A percentile compares a stretch with the other conserved stretches of the same genome.
These are phyloP conservation scores for Botrytis fragariae DNA, from an alignment of 2,329 filamentous ascomycete genomes.

Conservation along the genomic window DNA sequence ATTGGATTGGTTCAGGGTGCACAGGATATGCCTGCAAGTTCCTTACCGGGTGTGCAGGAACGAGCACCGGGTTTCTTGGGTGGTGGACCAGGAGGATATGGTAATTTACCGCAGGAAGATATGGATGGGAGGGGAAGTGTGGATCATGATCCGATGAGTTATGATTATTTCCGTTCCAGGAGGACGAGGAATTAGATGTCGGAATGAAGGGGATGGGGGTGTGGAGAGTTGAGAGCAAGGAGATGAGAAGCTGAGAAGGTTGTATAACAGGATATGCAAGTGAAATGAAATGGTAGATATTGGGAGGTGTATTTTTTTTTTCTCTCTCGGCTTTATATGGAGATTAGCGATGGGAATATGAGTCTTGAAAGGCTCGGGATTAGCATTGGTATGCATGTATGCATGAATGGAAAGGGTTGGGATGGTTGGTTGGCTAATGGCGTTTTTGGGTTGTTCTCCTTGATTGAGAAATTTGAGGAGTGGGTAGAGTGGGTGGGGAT, in stretches of 20 bases:
- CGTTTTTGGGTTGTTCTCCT: background rate
- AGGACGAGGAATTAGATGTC: slow-evolving; percentile 19
- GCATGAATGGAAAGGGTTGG: background rate
- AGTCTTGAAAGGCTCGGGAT: background rate
- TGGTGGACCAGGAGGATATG: slow-evolving; percentile 59
- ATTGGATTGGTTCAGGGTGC: slow-evolving; percentile 4
- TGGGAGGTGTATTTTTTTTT: slow-evolving; percentile 4
- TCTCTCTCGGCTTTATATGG: background rate
- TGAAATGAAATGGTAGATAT: slow-evolving; percentile 14
- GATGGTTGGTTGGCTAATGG: background rate
- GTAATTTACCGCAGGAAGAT: slow-evolving; percentile 53
- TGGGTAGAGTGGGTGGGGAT: background rate
- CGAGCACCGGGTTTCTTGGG: slow-evolving; percentile 54
- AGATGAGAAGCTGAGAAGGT: no score
- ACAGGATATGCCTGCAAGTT: background rate
- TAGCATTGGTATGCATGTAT: background rate
- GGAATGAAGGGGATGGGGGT: background rate
- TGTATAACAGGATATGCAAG: slow-evolving; percentile 7
- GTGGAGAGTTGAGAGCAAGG: no score
- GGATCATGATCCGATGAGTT: slow-evolving; percentile 34
- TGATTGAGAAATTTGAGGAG: background rate
- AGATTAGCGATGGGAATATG: background rate
- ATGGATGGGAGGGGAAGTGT: slow-evolving; percentile 24
- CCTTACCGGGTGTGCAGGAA: background rate
- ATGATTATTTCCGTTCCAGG: slow-evolving; percentile 37